Percentiles rank a stretch among this genome's conserved stretches.
These are phyloP conservation scores for Aspergillus sp. DNA, from an alignment of 2,329 filamentous ascomycete genomes.

Conservation along the genomic window DNA sequence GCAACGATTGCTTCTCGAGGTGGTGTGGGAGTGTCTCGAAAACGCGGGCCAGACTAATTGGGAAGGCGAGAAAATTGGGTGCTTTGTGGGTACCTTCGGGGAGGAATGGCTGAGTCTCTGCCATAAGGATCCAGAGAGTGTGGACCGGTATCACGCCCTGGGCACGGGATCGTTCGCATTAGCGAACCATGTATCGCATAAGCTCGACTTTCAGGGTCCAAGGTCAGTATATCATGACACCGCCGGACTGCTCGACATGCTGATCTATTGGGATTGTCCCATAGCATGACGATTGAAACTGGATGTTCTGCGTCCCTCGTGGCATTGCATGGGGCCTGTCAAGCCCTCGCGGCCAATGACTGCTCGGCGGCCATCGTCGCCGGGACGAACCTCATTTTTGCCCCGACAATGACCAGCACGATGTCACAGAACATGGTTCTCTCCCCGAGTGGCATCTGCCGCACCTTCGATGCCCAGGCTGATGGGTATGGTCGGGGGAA, in stretches of 20 bases:
- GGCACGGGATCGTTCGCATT: too few relatives aligned
- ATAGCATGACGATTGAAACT: slow-evolving; percentile 27
- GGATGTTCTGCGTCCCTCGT: slow-evolving; percentile 33
- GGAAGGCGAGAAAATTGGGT: not conserved
- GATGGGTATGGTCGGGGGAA: slow-evolving; percentile 32
- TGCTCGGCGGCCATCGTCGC: slow-evolving; percentile 26
- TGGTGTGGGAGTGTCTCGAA: slow-evolving; percentile 5
- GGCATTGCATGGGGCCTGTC: slow-evolving; percentile 25
- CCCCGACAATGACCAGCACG: slow-evolving; percentile 17
- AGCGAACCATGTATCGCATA: slow-evolving; percentile 14
- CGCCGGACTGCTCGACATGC: too few relatives aligned
- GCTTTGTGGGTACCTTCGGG: slow-evolving; percentile 6
- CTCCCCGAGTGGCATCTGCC: slow-evolving; percentile 22
- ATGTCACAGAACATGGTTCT: slow-evolving; percentile 28
- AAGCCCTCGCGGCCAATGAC: slow-evolving; percentile 9
- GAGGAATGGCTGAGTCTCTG: too few relatives aligned
- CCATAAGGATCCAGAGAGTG: too few relatives aligned
- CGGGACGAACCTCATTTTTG: slow-evolving; percentile 30
- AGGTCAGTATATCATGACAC: too few relatives aligned
- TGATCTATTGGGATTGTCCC: too few relatives aligned
- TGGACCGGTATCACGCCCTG: too few relatives aligned
- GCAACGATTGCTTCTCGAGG: slow-evolving; percentile 7
- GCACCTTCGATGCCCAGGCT: slow-evolving; percentile 24
- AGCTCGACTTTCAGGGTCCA: slow-evolving; percentile 1
- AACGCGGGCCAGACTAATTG: slow-evolving; percentile 1